Evolutionary conservation across 1,284 basidiomycete species (phyloP).

Genomic region (Fomes fomentarius): DNA sequence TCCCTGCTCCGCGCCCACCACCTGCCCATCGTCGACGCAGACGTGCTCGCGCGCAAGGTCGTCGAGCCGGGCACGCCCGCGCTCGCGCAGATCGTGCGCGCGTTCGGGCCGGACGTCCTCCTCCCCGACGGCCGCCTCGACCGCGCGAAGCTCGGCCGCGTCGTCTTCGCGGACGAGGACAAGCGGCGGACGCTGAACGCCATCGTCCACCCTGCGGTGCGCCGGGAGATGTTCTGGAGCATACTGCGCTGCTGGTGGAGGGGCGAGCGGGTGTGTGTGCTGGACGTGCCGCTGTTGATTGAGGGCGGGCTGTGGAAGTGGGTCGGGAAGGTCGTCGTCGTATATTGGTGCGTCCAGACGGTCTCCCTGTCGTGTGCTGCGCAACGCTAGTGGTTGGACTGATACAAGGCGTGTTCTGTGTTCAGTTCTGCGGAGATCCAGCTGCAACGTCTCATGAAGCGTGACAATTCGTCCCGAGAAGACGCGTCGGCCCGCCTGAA

Average conservation of each 20-base stretch:
- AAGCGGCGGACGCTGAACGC: slow-evolving; percentile 79
- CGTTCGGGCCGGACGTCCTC: slow-evolving; percentile 78
- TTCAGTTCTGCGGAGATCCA: slow-evolving; percentile 76
- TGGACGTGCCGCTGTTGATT: slow-evolving; percentile 94
- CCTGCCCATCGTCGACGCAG: slow-evolving; percentile 90
- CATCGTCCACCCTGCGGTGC: slow-evolving; percentile 91
- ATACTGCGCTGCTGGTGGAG: slow-evolving; percentile 76
- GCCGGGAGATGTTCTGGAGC: slow-evolving; percentile 72
- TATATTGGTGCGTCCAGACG: slow-evolving; percentile 74
- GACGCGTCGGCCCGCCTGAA: slow-evolving; percentile 77
- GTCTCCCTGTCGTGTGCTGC: no score
- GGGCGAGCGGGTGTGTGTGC: slow-evolving; percentile 79
- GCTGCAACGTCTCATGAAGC: slow-evolving; percentile 75
- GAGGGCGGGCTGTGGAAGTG: slow-evolving; percentile 88
- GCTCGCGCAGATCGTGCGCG: slow-evolving; percentile 66
- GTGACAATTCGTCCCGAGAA: slow-evolving; percentile 61
- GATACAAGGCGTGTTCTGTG: neutral
- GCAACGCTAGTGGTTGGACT: no score
- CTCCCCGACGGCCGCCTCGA: slow-evolving; percentile 76
- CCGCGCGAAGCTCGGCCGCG: slow-evolving; percentile 81
- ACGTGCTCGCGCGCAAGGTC: slow-evolving; percentile 87
- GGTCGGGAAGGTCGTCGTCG: slow-evolving; percentile 85
- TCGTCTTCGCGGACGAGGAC: slow-evolving; percentile 82
- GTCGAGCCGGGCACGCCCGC: slow-evolving; percentile 85
- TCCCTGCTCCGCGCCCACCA: slow-evolving; percentile 64